Conservation (phyloP, 2,329 filamentous ascomycete genomes). For the Ascosphaera pollenicola region DNA sequence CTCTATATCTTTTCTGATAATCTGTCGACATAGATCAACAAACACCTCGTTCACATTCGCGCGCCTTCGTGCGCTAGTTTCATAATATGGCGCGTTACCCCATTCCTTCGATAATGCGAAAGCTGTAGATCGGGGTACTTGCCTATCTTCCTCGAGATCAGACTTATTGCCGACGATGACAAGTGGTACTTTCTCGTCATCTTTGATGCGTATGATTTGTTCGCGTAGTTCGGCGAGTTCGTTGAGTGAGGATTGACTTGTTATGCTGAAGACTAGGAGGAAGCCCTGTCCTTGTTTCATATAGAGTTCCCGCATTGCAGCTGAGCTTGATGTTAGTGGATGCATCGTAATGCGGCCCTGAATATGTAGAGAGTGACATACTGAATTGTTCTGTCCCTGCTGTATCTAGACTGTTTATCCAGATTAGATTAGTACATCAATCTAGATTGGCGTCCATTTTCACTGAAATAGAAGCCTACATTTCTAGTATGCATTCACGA, state of each 20-base stretch:
- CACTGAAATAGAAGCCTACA: conserved; percentile 32
- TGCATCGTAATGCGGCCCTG: conserved; percentile 2
- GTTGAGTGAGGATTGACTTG: conserved; percentile 58
- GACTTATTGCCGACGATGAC: conserved; percentile 87
- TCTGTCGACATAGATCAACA: conserved; percentile 61
- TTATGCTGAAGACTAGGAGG: conserved; percentile 79
- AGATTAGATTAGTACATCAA: conserved; percentile 2
- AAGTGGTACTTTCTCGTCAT: conserved; percentile 64
- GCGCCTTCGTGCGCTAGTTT: conserved; percentile 60
- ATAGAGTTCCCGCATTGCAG: conserved; percentile 45
- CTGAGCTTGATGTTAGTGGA: not conserved
- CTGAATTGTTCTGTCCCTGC: conserved; percentile 86
- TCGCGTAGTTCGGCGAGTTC: conserved; percentile 65
- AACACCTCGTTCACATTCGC: conserved; percentile 87
- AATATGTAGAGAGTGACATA: conserved; percentile 24
- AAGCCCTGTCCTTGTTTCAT: conserved; percentile 91
- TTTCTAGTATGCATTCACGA: conserved; percentile 73
- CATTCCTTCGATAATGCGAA: conserved; percentile 73
- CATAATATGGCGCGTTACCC: conserved; percentile 75
- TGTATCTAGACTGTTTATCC: conserved; percentile 46
- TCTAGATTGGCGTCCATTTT: not conserved
- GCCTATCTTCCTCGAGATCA: conserved; percentile 68
- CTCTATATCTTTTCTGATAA: conserved; percentile 45
- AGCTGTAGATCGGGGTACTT: conserved; percentile 53
- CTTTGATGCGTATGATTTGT: conserved; percentile 79